Evolutionary conservation across 495 filamentous ascomycete genomes (phyloP).

Genomic region (Penicillium cosmopolitanum): DNA sequence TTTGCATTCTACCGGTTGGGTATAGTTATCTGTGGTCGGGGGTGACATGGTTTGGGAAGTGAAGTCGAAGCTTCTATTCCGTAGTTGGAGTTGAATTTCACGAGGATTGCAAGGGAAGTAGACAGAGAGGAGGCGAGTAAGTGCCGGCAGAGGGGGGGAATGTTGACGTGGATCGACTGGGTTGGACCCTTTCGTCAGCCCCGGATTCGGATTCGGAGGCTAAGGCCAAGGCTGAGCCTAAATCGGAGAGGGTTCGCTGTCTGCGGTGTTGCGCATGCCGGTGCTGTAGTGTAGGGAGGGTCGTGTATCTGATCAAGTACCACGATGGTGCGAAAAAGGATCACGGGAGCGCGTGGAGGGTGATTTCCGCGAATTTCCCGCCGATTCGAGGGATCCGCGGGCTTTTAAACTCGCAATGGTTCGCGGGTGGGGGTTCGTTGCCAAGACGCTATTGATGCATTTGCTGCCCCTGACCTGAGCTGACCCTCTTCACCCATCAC

Average conservation of each 20-base stretch:
- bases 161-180: neutral
- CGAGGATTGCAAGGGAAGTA: neutral
- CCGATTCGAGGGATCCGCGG: neutral
- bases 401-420: neutral
- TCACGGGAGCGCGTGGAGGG: neutral
- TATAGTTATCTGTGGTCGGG: constrained; percentile 9
- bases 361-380: neutral
- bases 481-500: neutral
- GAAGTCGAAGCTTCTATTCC: neutral
- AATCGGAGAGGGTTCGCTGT: neutral
- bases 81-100: too few relatives aligned
- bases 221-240: neutral
- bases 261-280: neutral
- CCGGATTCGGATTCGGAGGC: neutral
- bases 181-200: neutral
- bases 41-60: constrained; percentile 5
- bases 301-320: too few relatives aligned
- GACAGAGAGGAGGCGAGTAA: neutral
- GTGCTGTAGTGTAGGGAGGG: too few relatives aligned
- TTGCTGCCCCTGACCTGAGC: constrained; percentile 3
- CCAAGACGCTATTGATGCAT: constrained; percentile 1
- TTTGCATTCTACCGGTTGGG: constrained; percentile 18
- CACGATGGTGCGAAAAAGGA: too few relatives aligned
- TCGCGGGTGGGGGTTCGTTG: neutral
- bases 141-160: neutral